Evolutionary conservation across 768 basidiomycete species (phyloP).

Genomic region (Trametes cingulata): DNA sequence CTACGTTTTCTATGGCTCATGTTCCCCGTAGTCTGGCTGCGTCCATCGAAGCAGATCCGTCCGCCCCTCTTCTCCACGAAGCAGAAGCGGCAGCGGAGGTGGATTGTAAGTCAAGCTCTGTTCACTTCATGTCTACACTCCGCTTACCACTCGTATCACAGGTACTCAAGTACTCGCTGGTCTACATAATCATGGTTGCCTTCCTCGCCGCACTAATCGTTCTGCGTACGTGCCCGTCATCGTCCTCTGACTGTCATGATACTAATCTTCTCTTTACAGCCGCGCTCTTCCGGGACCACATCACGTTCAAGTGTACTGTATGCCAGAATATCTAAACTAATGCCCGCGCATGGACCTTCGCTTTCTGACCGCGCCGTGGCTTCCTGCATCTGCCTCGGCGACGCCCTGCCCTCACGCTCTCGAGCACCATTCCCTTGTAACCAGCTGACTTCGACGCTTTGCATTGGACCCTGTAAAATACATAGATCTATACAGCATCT

Average conservation of each 20-base stretch:
- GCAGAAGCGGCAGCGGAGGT: slow-evolving; percentile 88
- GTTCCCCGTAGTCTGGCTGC: slow-evolving; percentile 77
- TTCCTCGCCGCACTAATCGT: slow-evolving; percentile 80
- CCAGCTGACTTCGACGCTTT: slow-evolving; percentile 15
- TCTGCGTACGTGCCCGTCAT: slow-evolving; percentile 60
- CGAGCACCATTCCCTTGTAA: slow-evolving; percentile 19
- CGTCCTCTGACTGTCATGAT: not conserved
- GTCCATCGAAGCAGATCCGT: slow-evolving; percentile 92
- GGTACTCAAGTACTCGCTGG: slow-evolving; percentile 82
- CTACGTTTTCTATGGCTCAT: slow-evolving; percentile 10
- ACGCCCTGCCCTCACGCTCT: slow-evolving; percentile 15
- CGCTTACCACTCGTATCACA: slow-evolving; percentile 29
- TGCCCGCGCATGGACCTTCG: slow-evolving; percentile 18
- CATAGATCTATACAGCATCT: slow-evolving; percentile 24
- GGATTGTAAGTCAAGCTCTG: slow-evolving; percentile 64
- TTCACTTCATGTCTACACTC: not conserved
- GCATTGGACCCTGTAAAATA: slow-evolving; percentile 22
- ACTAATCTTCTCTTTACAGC: slow-evolving; percentile 46
- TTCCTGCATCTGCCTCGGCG: not conserved
- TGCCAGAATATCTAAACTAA: slow-evolving; percentile 78
- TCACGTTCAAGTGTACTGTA: slow-evolving; percentile 78
- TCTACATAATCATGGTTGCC: slow-evolving; percentile 78
- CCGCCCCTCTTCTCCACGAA: slow-evolving; percentile 92
- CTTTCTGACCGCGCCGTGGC: slow-evolving; percentile 13
- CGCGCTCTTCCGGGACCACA: slow-evolving; percentile 76